Conservation (phyloP, 305 asterid species). For the Solanum hybrid region DNA sequence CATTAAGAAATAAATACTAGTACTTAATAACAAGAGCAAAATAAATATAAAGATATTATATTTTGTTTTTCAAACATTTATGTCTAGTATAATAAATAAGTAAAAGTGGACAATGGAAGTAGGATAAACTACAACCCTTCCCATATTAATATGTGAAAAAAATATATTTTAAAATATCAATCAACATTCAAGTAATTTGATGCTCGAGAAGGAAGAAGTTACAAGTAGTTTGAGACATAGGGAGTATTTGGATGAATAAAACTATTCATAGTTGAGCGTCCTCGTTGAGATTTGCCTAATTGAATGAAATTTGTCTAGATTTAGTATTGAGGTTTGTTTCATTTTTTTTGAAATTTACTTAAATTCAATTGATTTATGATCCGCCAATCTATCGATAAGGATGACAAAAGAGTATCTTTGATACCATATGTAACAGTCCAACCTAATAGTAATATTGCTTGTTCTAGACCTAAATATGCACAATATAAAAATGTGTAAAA, state of each 20-base stretch:
- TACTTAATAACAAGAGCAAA: neutral
- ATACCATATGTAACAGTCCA: too few species aligned
- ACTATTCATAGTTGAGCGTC: neutral
- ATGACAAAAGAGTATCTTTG: neutral
- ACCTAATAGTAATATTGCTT: too few species aligned
- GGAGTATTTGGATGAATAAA: neutral
- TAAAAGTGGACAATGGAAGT: neutral
- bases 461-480: too few species aligned
- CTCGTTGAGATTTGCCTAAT: neutral
- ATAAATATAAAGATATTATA: neutral
- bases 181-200: neutral
- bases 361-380: neutral
- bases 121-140: neutral
- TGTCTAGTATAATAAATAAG: neutral
- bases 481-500: too few species aligned
- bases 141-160: neutral
- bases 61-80: too few species aligned
- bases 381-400: neutral
- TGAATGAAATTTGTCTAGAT: too few species aligned
- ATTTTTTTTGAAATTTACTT: too few species aligned
- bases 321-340: neutral
- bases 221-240: neutral
- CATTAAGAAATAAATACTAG: neutral
- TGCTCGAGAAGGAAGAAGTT: neutral
- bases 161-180: neutral